phyloP scores from a whole-genome alignment of 495 filamentous ascomycete genomes.

The Monascus purpureus region DNA sequence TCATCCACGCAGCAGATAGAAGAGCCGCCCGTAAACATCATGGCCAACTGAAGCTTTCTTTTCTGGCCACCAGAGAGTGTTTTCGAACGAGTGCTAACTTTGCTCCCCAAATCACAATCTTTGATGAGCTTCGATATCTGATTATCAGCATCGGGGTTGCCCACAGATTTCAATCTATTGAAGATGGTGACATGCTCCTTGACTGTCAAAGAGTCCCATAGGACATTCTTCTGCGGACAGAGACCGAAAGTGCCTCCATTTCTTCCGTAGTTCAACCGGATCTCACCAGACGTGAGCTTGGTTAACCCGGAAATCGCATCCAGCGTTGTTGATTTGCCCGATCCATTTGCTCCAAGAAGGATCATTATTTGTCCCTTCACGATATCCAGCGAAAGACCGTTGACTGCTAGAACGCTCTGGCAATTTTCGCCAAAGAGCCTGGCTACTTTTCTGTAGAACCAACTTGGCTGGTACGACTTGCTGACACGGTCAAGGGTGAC shows the following conservation, averaged over 20 bases:
- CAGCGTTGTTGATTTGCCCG: slow-evolving; percentile 76
- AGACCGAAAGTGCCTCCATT: slow-evolving; percentile 68
- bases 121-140: slow-evolving; percentile 45
- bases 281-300: slow-evolving; percentile 53
- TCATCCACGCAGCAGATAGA: slow-evolving; percentile 81
- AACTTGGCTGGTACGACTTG: slow-evolving; percentile 57
- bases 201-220: slow-evolving; percentile 75
- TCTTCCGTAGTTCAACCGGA: slow-evolving; percentile 41
- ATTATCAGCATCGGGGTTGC: slow-evolving; percentile 33
- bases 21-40: slow-evolving; percentile 83
- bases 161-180: slow-evolving; percentile 55
- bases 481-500: slow-evolving; percentile 55
- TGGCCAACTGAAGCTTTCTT: slow-evolving; percentile 78
- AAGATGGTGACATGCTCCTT: slow-evolving; percentile 69
- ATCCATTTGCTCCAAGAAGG: slow-evolving; percentile 73
- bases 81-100: slow-evolving; percentile 47
- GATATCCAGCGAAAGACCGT: slow-evolving; percentile 49
- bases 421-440: slow-evolving; percentile 38
- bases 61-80: slow-evolving; percentile 82
- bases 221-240: slow-evolving; percentile 78
- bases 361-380: slow-evolving; percentile 66
- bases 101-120: slow-evolving; percentile 55
- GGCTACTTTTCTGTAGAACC: slow-evolving; percentile 34
- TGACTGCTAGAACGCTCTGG: slow-evolving; percentile 58
- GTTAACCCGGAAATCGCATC: slow-evolving; percentile 72